Conservation (phyloP, 1,284 basidiomycete genomes). For the Phlebopus sp. region DNA sequence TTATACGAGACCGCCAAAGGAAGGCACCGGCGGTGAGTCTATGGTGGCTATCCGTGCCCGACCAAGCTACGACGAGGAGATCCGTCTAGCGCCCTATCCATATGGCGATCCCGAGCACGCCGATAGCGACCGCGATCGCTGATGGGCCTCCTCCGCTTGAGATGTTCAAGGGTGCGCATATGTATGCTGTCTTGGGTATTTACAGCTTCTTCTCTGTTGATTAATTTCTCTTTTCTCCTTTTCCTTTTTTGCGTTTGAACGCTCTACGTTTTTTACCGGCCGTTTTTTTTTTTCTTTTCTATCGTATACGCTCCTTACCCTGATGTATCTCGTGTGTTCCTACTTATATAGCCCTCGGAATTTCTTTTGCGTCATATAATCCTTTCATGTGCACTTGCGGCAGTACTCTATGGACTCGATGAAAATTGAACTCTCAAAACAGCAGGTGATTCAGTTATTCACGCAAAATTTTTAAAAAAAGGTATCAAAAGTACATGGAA, state of each 20-base stretch:
- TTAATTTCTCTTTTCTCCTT: too few relatives aligned
- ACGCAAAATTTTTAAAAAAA: too few relatives aligned
- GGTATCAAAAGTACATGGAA: too few relatives aligned
- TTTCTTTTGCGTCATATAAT: constrained; percentile 26
- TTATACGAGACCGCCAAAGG: constrained; percentile 11
- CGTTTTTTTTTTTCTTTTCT: not conserved
- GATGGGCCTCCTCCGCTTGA: constrained; percentile 1
- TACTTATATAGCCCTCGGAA: constrained; percentile 13
- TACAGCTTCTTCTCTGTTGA: too few relatives aligned
- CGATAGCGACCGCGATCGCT: constrained; percentile 9
- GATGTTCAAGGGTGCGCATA: too few relatives aligned
- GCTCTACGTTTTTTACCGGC: not conserved
- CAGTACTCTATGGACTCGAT: constrained; percentile 17
- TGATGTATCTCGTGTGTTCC: not conserved
- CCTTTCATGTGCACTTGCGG: constrained; percentile 13
- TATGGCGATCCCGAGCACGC: constrained; percentile 19
- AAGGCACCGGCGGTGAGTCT: constrained; percentile 14
- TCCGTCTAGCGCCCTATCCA: constrained; percentile 43
- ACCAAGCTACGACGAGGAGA: constrained; percentile 44
- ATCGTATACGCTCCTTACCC: not conserved
- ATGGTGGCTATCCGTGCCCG: constrained; percentile 16
- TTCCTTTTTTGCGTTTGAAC: not conserved
- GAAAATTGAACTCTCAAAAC: too few relatives aligned
- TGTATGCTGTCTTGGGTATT: too few relatives aligned
- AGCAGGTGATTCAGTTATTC: too few relatives aligned